phyloP scores from a whole-genome alignment of 1,139 yeast species.

The Scheffersomyces insectosa region DNA sequence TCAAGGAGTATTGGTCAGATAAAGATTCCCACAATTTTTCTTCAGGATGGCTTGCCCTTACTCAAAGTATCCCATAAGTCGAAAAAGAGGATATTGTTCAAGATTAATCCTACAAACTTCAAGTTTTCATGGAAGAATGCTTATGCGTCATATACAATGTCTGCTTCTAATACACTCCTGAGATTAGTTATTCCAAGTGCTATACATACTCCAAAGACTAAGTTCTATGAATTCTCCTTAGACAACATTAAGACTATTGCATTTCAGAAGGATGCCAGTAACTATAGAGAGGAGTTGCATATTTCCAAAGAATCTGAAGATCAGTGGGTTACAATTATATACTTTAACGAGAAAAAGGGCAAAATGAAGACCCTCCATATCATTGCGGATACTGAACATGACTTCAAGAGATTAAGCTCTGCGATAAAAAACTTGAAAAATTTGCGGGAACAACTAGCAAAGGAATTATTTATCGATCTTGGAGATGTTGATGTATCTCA shows the following conservation, averaged over 20 bases:
- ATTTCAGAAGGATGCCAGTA: constrained; percentile 68
- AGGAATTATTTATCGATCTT: constrained; percentile 32
- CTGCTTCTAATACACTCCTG: constrained; percentile 14
- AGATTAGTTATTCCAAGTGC: constrained; percentile 25
- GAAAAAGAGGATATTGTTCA: constrained; percentile 47
- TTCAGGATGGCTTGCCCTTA: constrained; percentile 50
- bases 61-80: constrained; percentile 71
- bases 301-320: constrained; percentile 64
- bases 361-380: constrained; percentile 64
- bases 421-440: constrained; percentile 57
- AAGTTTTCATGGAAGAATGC: constrained; percentile 50
- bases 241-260: constrained; percentile 74
- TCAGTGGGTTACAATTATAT: constrained; percentile 81
- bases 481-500: constrained; percentile 27
- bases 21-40: constrained; percentile 25
- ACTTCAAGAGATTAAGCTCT: constrained; percentile 55
- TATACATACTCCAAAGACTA: constrained; percentile 26
- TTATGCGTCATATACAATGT: constrained; percentile 12
- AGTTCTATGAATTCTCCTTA: constrained; percentile 53
- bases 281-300: constrained; percentile 81
- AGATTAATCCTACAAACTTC: constrained; percentile 32
- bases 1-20: constrained; percentile 12
- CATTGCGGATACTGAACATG: constrained; percentile 65
- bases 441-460: constrained; percentile 35
- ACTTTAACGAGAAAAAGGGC: constrained; percentile 59